Evolutionary conservation across 2,329 filamentous ascomycete species (phyloP), one percentile per base, ranked within the genome.

Genomic region (Aureobasidium subglaciale): DNA sequence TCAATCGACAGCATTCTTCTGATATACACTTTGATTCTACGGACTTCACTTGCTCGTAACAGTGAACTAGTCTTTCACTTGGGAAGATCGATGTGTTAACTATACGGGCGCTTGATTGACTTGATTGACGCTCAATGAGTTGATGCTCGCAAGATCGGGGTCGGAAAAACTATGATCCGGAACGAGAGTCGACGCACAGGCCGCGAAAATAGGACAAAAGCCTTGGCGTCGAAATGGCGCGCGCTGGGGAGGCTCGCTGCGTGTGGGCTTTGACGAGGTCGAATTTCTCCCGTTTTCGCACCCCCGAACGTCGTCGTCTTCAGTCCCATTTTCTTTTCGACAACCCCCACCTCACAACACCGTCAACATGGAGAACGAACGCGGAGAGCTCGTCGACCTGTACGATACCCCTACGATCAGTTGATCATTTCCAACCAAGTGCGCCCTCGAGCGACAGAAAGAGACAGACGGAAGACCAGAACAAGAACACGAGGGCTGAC

Each of bases 341-440:
- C 50, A 54, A 53, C 52, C 66, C 67, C 69, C 70, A 50, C 67
- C 68, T 68, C 70, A 71, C 55, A 34, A 57, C 50, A 53, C 56
- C 43, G 56, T 59, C 56, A 91, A 83, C 79, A 99, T 97, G 93
- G 93, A 99, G 85, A 99, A 99, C 90, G 93, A 97, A 83, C 90
- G 90, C 81, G 92, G 92, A 82, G 90, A 97, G 80, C 91, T 96
- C 81, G 93, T 97, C 78, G 92, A 97, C 82, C 90, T 96, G 90
- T 96, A 86, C 78, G 86, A 78, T 58, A 55, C 41, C 56, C 45
- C 24, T 20, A 41, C 25, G 8, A 55, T 24, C 55, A 37, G 29
- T 20, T 29, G 48, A 27, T 25, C 11, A 42, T 57, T 43, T 53
- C 58, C 50, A 50, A 40, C 43, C 35, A 41, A 50, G 30, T n/a